Evolutionary conservation across 306 rosid species (phyloP), one percentile per base, ranked within the genome.

Genomic region (Cucurbita pepo): DNA sequence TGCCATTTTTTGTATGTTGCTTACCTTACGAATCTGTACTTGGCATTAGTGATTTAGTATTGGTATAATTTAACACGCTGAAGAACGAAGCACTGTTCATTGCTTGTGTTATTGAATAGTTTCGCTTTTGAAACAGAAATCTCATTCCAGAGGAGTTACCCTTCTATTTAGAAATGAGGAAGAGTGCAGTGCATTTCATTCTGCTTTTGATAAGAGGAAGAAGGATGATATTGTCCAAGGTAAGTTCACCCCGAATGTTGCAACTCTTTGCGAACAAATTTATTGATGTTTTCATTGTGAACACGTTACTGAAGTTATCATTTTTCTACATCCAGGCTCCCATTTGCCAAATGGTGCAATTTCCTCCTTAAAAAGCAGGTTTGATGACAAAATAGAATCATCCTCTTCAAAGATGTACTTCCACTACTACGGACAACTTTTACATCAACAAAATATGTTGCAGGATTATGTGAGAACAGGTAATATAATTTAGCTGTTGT

Each of bases 381-480:
- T 93, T 79, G 98, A 90, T 77, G 90, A 88, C 53, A 93, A 93
- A 83, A 93, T 90, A 77, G 98, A 93, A 76, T 14, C 88, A n/a
- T 93, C 98, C 50, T 88, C 98, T 78, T 87, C 98, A 22, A 93
- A 93, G 82, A 88, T 90, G 98, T 90, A 93, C 79, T 93, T 93
- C 79, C 98, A 93, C 82, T 93, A 93, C 77, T 93, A 93, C 77
- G 98, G 96, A 61, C 98, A 93, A 76, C 86, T 93, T 76, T 79
- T 93, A 47, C 98, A 93, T 79, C 98, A 90, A 82, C 98, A 93
- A 78, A 93, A 93, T 84, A 90, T 93, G 98, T 77, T 93, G 77
- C 97, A 90, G 84, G 98, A 90, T 83, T 93, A 90, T 79, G 97
- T 90, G 80, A 87, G 98, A 80, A 93, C 98, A 83, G 98, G 98